Evolutionary conservation across 331 rosid species (phyloP), one percentile per base, ranked within the genome.

Genomic region (Cydonia oblonga): DNA sequence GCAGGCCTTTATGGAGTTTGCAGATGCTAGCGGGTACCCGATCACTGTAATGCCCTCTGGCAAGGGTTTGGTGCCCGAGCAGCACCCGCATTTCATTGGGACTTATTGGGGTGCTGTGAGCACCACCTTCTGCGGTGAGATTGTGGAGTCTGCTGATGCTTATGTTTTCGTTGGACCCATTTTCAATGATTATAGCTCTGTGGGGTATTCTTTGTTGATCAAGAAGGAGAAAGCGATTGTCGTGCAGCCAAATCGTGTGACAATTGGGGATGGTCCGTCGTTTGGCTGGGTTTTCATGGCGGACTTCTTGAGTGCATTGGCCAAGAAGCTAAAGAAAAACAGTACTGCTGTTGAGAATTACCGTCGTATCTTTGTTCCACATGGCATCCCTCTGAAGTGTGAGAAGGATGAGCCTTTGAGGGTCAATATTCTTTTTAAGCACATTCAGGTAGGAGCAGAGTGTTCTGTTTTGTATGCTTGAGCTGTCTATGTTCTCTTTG

Each of bases 91-190:
- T 65, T 92, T 90, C 85, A 92, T 90, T 26, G 96, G 98, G 68
- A 88, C 96, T 0, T 92, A 90, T 8, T 92, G 98, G 96, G 98
- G 98, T 53, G 96, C 97, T 74, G 88, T 88, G 40, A 92, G 97
- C 66, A 75, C 96, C 56, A 59, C 80, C 82, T 92, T 77, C 38
- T 89, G 96, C 61, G 98, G 88, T 3, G 98, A 92, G 89, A 90
- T 90, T 52, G 90, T 90, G 54, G 97, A 92, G 80, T 90, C 93
- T 25, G 96, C 96, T 28, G 97, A 90, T 84, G 98, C 97, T 49
- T 92, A 90, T 79, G 75, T 90, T 49, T 90, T 92, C 64, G 86
- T 83, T 19, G 97, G 98, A 20, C 93, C 93, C 26, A 87, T 92
- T 61, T 88, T 92, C 80, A 92, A 92, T 66, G 98, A 92, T 75